A percentile compares a stretch with the other conserved stretches of the same genome.
Conservation (phyloP, 2,329 filamentous ascomycete species). For the Cladosporium sp. region DNA sequence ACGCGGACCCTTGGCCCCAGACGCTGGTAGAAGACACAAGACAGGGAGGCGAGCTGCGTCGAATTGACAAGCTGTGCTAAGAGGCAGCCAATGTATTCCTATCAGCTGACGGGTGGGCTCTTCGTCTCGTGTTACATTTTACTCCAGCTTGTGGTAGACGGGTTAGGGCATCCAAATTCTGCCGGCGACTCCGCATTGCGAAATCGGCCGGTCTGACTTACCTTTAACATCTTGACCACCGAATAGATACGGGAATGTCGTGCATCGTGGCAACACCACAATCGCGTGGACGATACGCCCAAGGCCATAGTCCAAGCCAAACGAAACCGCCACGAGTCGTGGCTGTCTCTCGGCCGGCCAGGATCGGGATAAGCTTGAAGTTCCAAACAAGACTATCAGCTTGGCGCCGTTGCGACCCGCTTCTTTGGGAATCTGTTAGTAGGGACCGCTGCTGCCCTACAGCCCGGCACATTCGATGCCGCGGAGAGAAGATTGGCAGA, state of each 20-base stretch:
- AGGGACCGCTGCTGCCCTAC: slow-evolving; percentile 1
- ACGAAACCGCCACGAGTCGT: slow-evolving; percentile 12
- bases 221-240: background rate
- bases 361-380: slow-evolving; percentile 21
- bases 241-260: background rate
- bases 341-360: slow-evolving; percentile 18
- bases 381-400: slow-evolving; percentile 17
- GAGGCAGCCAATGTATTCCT: background rate
- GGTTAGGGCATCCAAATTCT: background rate
- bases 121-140: background rate
- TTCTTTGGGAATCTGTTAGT: slow-evolving; percentile 3
- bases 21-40: slow-evolving; percentile 1
- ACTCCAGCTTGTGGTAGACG: background rate
- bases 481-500: background rate
- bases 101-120: slow-evolving; percentile 14
- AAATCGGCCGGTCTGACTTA: background rate
- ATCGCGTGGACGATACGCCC: background rate
- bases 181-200: background rate
- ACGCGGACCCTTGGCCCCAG: slow-evolving; percentile 16
- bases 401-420: slow-evolving; percentile 11
- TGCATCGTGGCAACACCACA: background rate
- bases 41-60: background rate
- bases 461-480: background rate
- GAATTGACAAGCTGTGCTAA: slow-evolving; percentile 17
- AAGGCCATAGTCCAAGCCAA: slow-evolving; percentile 12